Conservation (phyloP, 2,329 filamentous ascomycete genomes). For the Didymella sp. region DNA sequence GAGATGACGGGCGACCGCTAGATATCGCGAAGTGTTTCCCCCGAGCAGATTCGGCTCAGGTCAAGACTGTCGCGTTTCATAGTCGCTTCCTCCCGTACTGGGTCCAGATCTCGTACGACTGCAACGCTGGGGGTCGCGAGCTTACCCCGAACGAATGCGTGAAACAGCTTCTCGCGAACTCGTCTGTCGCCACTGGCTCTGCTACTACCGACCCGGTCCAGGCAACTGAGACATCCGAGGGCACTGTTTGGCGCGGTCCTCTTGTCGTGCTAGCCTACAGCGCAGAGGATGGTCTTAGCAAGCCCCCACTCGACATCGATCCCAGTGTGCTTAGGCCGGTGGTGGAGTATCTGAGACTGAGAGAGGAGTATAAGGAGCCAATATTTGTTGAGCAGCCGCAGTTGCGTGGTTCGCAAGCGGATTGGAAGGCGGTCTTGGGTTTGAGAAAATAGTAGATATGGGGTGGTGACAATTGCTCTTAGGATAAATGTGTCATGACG, state of each 20-base stretch:
- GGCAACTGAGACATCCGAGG: background rate
- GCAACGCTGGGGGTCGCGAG: constrained; percentile 5
- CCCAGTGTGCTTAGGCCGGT: constrained; percentile 10
- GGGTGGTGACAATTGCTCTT: no score
- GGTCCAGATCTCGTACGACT: constrained; percentile 23
- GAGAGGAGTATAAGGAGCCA: constrained; percentile 19
- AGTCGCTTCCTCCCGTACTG: constrained; percentile 16
- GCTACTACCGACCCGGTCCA: no score
- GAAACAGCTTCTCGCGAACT: background rate
- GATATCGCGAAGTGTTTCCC: constrained; percentile 14
- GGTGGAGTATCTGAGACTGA: constrained; percentile 22
- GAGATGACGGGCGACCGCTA: constrained; percentile 1
- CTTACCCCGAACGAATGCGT: constrained; percentile 3
- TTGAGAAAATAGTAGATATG: no score
- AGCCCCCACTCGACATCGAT: constrained; percentile 20
- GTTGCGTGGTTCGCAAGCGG: constrained; percentile 5
- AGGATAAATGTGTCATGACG: no score
- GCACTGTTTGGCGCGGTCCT: constrained; percentile 7
- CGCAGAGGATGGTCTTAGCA: constrained; percentile 16
- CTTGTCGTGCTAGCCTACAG: constrained; percentile 20
- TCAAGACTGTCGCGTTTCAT: constrained; percentile 23
- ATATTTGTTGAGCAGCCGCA: constrained; percentile 28
- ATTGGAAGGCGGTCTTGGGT: constrained; percentile 8
- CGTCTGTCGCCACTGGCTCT: background rate
- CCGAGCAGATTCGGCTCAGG: background rate